A percentile compares a stretch with the other conserved stretches of the same genome.
Evolutionary conservation across 768 basidiomycete species (phyloP).

Genomic region (Termitomyces sp.): DNA sequence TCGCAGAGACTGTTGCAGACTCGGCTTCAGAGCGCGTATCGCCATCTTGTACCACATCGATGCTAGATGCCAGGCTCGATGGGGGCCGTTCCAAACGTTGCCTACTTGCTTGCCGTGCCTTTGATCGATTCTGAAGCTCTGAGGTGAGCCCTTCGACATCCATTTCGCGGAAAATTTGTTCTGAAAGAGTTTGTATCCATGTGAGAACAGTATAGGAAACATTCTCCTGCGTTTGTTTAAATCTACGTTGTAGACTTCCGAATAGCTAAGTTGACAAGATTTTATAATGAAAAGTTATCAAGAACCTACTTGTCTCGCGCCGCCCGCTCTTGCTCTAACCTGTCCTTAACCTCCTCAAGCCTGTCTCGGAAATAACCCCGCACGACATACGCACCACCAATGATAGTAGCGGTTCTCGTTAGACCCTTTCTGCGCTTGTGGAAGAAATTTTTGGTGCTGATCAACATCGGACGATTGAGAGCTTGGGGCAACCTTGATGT

Average conservation of each 20-base stretch:
- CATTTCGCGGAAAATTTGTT: constrained; percentile 64
- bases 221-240: constrained; percentile 73
- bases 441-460: constrained; percentile 36
- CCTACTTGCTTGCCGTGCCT: constrained; percentile 11
- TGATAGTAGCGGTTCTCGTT: constrained; percentile 42
- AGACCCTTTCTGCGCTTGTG: constrained; percentile 42
- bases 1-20: constrained; percentile 33
- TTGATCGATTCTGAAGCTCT: constrained; percentile 38
- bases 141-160: constrained; percentile 69
- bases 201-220: constrained; percentile 71
- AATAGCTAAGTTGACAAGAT: background rate
- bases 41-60: constrained; percentile 25
- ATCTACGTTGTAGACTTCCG: constrained; percentile 64
- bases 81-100: constrained; percentile 10
- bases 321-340: constrained; percentile 49
- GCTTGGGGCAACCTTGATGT: background rate
- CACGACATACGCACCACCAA: constrained; percentile 58
- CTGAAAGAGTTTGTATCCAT: constrained; percentile 58
- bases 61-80: constrained; percentile 29
- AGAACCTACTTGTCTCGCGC: constrained; percentile 65
- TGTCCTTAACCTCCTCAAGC: constrained; percentile 61
- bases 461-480: constrained; percentile 4
- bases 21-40: constrained; percentile 41
- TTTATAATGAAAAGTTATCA: constrained; percentile 4
- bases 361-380: constrained; percentile 55